A percentile compares a stretch with the other conserved stretches of the same genome.
Evolutionary conservation across 2,329 filamentous ascomycete species (phyloP).

Genomic region (Colletotrichum sp.): DNA sequence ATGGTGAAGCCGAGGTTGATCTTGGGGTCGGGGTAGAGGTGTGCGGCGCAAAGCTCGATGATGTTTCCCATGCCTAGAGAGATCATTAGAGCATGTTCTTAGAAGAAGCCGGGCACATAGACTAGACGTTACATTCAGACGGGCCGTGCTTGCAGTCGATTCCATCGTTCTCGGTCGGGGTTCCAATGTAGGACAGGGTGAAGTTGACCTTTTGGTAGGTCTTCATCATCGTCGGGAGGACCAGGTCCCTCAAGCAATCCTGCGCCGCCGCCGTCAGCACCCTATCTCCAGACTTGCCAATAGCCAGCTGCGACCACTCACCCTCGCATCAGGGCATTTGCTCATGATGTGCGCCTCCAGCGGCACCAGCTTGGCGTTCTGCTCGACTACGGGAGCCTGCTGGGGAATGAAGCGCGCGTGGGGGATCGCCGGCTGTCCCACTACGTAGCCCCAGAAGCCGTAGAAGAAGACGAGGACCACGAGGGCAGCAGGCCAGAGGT

Average conservation of each 20-base stretch:
- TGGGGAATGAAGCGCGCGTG: neutral
- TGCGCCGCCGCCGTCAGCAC: constrained; percentile 25
- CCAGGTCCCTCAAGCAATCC: constrained; percentile 80
- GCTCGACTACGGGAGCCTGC: neutral
- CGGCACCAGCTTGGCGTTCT: constrained; percentile 60
- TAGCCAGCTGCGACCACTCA: constrained; percentile 29
- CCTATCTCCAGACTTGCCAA: neutral
- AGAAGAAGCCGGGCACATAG: neutral
- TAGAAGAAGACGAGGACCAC: constrained; percentile 6
- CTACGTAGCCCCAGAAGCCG: constrained; percentile 2
- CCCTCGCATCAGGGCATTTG: constrained; percentile 90
- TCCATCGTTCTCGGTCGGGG: constrained; percentile 78
- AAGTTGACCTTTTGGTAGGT: constrained; percentile 89
- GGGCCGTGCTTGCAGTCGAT: constrained; percentile 90
- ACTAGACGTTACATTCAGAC: constrained; percentile 65
- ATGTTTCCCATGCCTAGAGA: constrained; percentile 80
- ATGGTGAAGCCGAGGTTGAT: constrained; percentile 91
- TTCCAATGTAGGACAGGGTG: constrained; percentile 87
- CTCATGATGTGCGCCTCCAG: constrained; percentile 96
- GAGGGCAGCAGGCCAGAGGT: neutral
- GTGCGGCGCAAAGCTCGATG: constrained; percentile 86
- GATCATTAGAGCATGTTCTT: neutral
- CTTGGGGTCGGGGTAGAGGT: constrained; percentile 84
- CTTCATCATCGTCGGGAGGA: constrained; percentile 86
- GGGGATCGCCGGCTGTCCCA: neutral